These are phyloP conservation scores for Phaeosphaeriaceae sp. DNA, from an alignment of 2,329 filamentous ascomycete genomes.

Conservation along the genomic window DNA sequence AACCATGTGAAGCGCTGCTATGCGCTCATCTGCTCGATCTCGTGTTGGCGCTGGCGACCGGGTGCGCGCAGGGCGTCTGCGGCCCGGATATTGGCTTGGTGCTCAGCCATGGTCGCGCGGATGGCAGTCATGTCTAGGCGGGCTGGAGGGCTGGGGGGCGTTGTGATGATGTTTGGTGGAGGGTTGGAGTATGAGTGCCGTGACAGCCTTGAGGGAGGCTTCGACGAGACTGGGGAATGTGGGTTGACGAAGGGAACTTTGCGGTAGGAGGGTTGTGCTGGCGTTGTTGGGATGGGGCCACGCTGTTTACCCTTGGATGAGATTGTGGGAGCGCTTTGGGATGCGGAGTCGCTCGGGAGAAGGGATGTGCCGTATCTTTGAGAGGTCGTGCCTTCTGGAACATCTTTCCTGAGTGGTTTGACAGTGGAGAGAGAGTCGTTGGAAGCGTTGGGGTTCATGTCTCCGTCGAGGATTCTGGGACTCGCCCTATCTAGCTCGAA, in stretches of 20 bases:
- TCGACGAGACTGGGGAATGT: background rate
- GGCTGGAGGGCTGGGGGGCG: background rate
- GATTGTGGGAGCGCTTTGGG: background rate
- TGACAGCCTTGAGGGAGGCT: background rate
- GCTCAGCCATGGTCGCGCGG: background rate
- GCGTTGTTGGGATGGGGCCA: background rate
- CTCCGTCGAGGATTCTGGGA: too few relatives aligned
- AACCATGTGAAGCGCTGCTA: slow-evolving; percentile 2
- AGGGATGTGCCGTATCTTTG: background rate
- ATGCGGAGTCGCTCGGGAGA: background rate
- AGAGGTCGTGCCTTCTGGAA: background rate
- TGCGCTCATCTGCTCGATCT: background rate
- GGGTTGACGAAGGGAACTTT: background rate
- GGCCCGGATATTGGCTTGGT: background rate
- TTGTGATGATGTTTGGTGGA: background rate
- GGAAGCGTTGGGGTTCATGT: too few relatives aligned
- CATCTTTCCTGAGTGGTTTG: background rate
- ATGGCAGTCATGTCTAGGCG: background rate
- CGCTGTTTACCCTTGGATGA: background rate
- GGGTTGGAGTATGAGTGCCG: background rate
- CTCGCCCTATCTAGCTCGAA: too few relatives aligned
- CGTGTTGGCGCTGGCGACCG: background rate
- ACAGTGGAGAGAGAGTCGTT: too few relatives aligned
- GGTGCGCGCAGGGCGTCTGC: background rate
- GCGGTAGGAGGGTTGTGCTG: background rate